Evolutionary conservation across 1,284 basidiomycete species (phyloP).

Genomic region (Schizophyllum amplum): DNA sequence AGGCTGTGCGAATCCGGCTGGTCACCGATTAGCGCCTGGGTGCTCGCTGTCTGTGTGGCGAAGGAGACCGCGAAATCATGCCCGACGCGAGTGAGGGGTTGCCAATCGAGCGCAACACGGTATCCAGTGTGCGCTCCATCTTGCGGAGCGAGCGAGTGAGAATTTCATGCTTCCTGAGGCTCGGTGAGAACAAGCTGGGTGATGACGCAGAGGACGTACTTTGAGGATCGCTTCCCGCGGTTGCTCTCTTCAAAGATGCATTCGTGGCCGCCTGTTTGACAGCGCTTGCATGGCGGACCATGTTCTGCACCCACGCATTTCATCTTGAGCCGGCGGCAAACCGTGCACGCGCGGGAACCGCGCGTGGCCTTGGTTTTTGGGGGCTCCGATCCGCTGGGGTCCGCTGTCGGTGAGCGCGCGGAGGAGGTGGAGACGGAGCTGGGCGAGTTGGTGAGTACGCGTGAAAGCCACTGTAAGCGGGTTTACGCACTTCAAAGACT

Average conservation of each 20-base stretch:
- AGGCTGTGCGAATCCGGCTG: constrained; percentile 6
- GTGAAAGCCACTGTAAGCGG: neutral
- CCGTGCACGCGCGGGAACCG: constrained; percentile 88
- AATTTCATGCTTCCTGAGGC: constrained; percentile 74
- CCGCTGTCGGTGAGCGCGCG: neutral
- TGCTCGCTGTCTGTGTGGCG: constrained; percentile 54
- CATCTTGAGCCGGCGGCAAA: constrained; percentile 97
- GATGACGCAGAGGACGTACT: constrained; percentile 38
- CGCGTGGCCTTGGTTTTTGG: constrained; percentile 78
- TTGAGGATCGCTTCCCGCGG: constrained; percentile 84
- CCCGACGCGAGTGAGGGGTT: constrained; percentile 73
- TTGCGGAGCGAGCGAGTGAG: constrained; percentile 83
- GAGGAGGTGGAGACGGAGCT: neutral
- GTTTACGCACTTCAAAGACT: constrained; percentile 6
- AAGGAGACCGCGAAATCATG: constrained; percentile 76
- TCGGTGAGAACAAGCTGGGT: constrained; percentile 8
- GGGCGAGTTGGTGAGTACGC: neutral
- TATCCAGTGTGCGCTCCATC: constrained; percentile 90
- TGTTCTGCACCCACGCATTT: constrained; percentile 93
- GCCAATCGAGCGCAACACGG: constrained; percentile 75
- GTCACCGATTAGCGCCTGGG: constrained; percentile 46
- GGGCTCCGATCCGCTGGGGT: constrained; percentile 31
- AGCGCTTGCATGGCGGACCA: constrained; percentile 87
- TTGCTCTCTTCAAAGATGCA: constrained; percentile 95
- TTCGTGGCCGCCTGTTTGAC: constrained; percentile 74